Percentiles rank a stretch among this genome's conserved stretches.
Conservation (phyloP, 768 basidiomycete genomes). For the Pholiota conissans region DNA sequence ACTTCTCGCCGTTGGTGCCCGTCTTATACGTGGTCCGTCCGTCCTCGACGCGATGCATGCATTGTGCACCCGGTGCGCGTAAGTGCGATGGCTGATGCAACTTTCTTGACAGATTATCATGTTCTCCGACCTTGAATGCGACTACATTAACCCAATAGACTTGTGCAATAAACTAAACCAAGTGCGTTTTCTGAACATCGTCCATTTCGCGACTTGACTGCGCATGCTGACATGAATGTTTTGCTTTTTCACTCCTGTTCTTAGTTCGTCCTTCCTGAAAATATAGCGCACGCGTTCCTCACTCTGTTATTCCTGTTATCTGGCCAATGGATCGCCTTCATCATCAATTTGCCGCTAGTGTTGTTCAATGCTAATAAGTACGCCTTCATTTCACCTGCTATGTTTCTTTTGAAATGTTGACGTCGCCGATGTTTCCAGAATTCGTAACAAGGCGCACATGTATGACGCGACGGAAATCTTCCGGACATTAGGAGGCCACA, state of each 20-base stretch:
- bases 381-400: slow-evolving; percentile 32
- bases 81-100: not conserved
- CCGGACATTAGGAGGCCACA: slow-evolving; percentile 88
- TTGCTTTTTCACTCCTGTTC: too few species aligned
- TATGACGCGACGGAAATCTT: slow-evolving; percentile 99
- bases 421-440: slow-evolving; percentile 45
- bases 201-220: not conserved
- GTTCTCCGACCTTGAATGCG: slow-evolving; percentile 99
- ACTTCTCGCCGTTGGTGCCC: not conserved
- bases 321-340: slow-evolving; percentile 93
- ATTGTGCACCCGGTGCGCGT: not conserved
- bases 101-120: slow-evolving; percentile 82
- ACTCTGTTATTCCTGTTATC: slow-evolving; percentile 87
- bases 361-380: slow-evolving; percentile 94
- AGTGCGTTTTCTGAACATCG: slow-evolving; percentile 43
- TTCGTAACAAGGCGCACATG: slow-evolving; percentile 93
- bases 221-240: not conserved
- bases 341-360: slow-evolving; percentile 87
- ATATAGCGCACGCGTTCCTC: slow-evolving; percentile 91
- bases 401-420: not conserved
- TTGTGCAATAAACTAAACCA: slow-evolving; percentile 99
- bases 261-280: slow-evolving; percentile 97
- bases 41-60: not conserved
- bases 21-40: too few species aligned
- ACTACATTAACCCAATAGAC: slow-evolving; percentile 99